phyloP scores from a whole-genome alignment of 345 rosid species.

The Balakata baccata region DNA sequence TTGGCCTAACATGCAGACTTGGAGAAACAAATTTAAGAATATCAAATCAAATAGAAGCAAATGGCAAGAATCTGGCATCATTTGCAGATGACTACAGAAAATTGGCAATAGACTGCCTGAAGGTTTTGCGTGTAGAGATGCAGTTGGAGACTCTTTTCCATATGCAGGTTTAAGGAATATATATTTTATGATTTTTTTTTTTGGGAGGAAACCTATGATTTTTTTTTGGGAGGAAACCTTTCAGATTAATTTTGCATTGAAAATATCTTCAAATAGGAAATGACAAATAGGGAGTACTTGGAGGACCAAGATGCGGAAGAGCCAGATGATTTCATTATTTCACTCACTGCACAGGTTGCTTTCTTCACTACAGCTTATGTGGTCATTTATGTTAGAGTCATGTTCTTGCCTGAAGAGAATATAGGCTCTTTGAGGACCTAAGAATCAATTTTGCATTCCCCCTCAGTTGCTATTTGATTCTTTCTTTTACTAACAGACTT shows the following conservation, averaged over 20 bases:
- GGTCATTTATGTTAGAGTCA: not conserved
- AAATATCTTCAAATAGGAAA: slow-evolving; percentile 55
- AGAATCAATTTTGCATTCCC: not conserved
- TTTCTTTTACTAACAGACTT: not conserved
- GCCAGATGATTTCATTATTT: slow-evolving; percentile 90
- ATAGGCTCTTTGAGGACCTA: not conserved
- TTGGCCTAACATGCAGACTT: slow-evolving; percentile 50
- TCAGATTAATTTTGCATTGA: slow-evolving; percentile 9
- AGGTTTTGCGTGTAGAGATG: slow-evolving; percentile 98
- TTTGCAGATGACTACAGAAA: slow-evolving; percentile 91
- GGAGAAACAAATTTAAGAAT: slow-evolving; percentile 52
- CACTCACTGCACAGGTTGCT: slow-evolving; percentile 84
- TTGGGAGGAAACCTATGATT: not conserved
- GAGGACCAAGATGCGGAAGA: slow-evolving; percentile 97
- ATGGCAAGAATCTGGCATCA: slow-evolving; percentile 59
- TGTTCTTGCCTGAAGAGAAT: not conserved
- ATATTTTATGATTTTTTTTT: not conserved
- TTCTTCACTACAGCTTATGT: slow-evolving; percentile 9
- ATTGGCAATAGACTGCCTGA: slow-evolving; percentile 91
- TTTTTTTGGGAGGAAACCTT: not conserved
- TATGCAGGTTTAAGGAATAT: slow-evolving; percentile 63
- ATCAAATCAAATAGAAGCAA: slow-evolving; percentile 50
- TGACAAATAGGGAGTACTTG: slow-evolving; percentile 77
- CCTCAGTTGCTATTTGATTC: not conserved
- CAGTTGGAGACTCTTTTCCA: slow-evolving; percentile 91